phyloP scores from a whole-genome alignment of 192 early-diverging fungal genomes.

The Spizellomyces sp. region DNA sequence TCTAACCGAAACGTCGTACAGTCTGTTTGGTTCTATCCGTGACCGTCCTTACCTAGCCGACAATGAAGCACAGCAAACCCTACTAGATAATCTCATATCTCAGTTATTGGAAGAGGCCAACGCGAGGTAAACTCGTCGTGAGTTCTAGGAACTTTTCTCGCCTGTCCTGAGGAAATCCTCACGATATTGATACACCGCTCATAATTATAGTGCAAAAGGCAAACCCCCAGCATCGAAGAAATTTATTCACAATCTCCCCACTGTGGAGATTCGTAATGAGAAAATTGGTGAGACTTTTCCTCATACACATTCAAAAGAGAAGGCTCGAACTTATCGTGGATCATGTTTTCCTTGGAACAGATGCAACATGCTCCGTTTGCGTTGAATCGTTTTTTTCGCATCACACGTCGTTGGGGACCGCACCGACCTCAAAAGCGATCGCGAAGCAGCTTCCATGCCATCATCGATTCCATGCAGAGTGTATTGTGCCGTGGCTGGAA shows the following conservation, averaged over 20 bases:
- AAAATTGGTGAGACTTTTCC: neutral
- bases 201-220: constrained; percentile 23
- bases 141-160: neutral
- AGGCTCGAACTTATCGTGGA: no score
- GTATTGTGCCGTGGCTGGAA: constrained; percentile 42
- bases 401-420: neutral
- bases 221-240: constrained; percentile 37
- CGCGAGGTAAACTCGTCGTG: constrained; percentile 37
- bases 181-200: neutral
- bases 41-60: constrained; percentile 36
- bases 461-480: constrained; percentile 34
- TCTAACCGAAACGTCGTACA: constrained; percentile 2
- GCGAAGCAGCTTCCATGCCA: constrained; percentile 30
- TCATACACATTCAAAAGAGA: no score
- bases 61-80: constrained; percentile 44
- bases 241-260: constrained; percentile 20
- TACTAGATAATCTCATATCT: constrained; percentile 59
- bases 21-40: constrained; percentile 48
- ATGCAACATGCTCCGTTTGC: constrained; percentile 35
- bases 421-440: neutral
- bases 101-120: constrained; percentile 59
- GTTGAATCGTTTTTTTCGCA: constrained; percentile 18
- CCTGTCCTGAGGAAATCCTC: neutral
- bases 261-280: neutral
- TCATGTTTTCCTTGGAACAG: neutral